Percentiles rank a stretch among this genome's conserved stretches.
phyloP scores from a whole-genome alignment of 2,329 filamentous ascomycete genomes.

The Fusarium verticillioides region DNA sequence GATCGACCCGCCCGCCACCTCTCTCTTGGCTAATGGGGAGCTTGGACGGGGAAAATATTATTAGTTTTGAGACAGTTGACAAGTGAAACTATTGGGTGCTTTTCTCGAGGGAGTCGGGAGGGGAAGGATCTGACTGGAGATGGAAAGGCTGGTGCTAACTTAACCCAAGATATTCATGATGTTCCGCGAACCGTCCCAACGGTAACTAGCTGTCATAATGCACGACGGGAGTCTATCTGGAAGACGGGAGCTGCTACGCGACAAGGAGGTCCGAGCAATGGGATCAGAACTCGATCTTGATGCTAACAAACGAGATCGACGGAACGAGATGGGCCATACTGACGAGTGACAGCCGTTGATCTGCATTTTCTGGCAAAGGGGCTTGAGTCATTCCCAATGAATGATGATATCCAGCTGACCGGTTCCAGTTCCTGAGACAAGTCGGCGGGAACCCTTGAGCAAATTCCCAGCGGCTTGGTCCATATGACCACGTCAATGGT shows the following conservation, averaged over 20 bases:
- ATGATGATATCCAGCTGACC: slow-evolving; percentile 29
- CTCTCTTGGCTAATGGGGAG: slow-evolving; percentile 36
- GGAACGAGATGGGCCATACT: slow-evolving; percentile 6
- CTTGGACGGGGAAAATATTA: slow-evolving; percentile 27
- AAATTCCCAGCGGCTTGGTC: slow-evolving; percentile 37
- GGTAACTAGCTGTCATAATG: slow-evolving; percentile 41
- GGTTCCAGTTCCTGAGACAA: slow-evolving; percentile 37
- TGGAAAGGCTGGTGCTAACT: slow-evolving; percentile 31
- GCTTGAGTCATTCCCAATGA: slow-evolving; percentile 28
- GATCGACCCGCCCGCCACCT: slow-evolving; percentile 35
- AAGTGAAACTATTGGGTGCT: slow-evolving; percentile 19
- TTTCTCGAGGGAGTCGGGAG: not conserved
- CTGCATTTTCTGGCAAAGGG: slow-evolving; percentile 5
- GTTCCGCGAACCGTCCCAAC: slow-evolving; percentile 39
- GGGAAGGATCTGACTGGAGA: slow-evolving; percentile 15
- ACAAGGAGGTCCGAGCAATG: slow-evolving; percentile 10
- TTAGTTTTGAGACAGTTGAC: slow-evolving; percentile 20
- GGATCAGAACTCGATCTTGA: slow-evolving; percentile 5
- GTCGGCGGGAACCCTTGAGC: not conserved
- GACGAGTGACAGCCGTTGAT: slow-evolving; percentile 32
- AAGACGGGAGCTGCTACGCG: not conserved
- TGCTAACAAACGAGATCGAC: slow-evolving; percentile 9
- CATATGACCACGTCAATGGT: slow-evolving; percentile 32
- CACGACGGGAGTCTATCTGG: slow-evolving; percentile 17
- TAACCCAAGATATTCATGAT: slow-evolving; percentile 17